These are phyloP conservation scores for Solanum sitiens DNA, from an alignment of 257 asterid species.

Conservation along the genomic window DNA sequence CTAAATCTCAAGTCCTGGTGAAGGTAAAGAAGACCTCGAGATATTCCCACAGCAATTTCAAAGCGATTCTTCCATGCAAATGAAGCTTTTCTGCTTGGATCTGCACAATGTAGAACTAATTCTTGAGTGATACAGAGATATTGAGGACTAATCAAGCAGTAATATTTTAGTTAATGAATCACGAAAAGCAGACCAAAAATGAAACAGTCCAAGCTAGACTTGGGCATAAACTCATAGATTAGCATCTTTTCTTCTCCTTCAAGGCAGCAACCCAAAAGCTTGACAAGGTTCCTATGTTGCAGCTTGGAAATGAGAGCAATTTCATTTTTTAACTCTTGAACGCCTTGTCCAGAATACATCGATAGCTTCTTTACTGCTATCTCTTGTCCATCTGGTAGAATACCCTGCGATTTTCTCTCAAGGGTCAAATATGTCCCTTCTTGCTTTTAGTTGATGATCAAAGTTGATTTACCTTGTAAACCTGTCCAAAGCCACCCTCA, in stretches of 20 bases:
- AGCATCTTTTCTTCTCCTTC: constrained; percentile 4
- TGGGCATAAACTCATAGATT: constrained; percentile 6
- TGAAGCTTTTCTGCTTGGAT: not conserved
- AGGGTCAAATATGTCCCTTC: not conserved
- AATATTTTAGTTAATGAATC: not conserved
- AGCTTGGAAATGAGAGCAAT: constrained; percentile 7
- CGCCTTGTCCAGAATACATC: not conserved
- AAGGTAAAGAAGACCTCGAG: constrained; percentile 11
- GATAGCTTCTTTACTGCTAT: constrained; percentile 9
- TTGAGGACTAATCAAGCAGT: not conserved
- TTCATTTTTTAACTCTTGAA: constrained; percentile 4
- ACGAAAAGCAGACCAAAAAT: constrained; percentile 1
- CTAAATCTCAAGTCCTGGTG: constrained; percentile 10
- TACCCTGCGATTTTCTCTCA: constrained; percentile 1
- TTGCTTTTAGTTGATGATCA: not conserved
- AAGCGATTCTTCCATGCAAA: constrained; percentile 4
- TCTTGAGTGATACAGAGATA: not conserved
- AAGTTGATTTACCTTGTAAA: constrained; percentile 6
- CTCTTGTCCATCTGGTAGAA: constrained; percentile 2
- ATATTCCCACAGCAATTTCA: constrained; percentile 1
- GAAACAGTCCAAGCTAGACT: constrained; percentile 4
- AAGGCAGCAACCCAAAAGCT: constrained; percentile 6
- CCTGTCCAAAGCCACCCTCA: constrained; percentile 10
- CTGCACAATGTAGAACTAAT: not conserved
- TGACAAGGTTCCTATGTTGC: constrained; percentile 11